phyloP scores from a whole-genome alignment of 768 basidiomycete genomes.

The Fomitopsis pulvina region DNA sequence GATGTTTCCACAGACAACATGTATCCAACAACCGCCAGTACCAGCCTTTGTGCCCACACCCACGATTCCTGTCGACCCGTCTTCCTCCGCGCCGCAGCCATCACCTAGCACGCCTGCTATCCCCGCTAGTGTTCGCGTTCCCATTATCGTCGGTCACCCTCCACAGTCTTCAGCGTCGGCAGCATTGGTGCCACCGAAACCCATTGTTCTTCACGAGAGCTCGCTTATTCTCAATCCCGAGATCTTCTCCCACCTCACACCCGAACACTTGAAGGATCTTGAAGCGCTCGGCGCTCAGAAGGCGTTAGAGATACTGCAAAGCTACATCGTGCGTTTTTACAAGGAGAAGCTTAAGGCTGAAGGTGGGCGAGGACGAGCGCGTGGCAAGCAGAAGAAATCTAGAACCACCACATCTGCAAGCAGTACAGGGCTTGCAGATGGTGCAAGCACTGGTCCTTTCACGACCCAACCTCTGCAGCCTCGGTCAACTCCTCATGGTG shows the following conservation, averaged over 20 bases:
- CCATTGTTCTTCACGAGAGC: slow-evolving; percentile 81
- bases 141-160: slow-evolving; percentile 71
- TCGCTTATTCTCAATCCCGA: slow-evolving; percentile 79
- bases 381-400: slow-evolving; percentile 37
- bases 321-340: slow-evolving; percentile 77
- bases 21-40: no score
- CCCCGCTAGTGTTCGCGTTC: slow-evolving; percentile 51
- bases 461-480: slow-evolving; percentile 37
- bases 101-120: slow-evolving; percentile 23
- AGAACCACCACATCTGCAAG: slow-evolving; percentile 32
- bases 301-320: slow-evolving; percentile 75
- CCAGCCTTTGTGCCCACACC: slow-evolving; percentile 4
- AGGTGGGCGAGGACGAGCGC: slow-evolving; percentile 23
- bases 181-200: slow-evolving; percentile 31
- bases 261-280: slow-evolving; percentile 66
- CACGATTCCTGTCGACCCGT: slow-evolving; percentile 19
- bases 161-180: slow-evolving; percentile 45
- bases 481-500: slow-evolving; percentile 20
- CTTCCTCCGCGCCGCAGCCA: slow-evolving; percentile 4
- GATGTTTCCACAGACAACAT: neutral
- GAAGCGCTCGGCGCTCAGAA: slow-evolving; percentile 78
- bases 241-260: slow-evolving; percentile 73
- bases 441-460: slow-evolving; percentile 29
- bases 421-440: slow-evolving; percentile 21
- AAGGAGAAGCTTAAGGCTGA: slow-evolving; percentile 62